These are phyloP conservation scores for Ustilago nuda DNA, from an alignment of 1,284 basidiomycete species.

Conservation along the genomic window DNA sequence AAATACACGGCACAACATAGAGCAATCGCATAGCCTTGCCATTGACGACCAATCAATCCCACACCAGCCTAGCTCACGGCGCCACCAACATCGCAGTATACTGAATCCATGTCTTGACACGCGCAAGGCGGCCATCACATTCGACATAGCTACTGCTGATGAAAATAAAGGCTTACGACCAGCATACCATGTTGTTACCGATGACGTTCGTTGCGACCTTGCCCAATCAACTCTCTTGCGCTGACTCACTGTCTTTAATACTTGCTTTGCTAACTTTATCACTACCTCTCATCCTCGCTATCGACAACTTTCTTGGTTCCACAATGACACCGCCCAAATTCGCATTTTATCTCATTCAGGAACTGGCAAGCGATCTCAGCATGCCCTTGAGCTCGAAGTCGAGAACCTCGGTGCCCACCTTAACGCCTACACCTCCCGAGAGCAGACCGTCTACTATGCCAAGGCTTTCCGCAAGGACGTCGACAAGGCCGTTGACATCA, in stretches of 20 bases:
- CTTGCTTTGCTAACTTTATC: not conserved
- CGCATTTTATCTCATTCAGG: slow-evolving; percentile 72
- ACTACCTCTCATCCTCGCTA: not conserved
- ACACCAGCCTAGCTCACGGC: no score
- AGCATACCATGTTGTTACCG: not conserved
- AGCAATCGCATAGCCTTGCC: not conserved
- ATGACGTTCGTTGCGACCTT: not conserved
- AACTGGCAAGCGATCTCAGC: slow-evolving; percentile 88
- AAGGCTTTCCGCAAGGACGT: slow-evolving; percentile 99
- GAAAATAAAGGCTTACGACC: not conserved
- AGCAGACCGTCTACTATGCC: slow-evolving; percentile 99
- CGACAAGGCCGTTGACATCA: slow-evolving; percentile 90
- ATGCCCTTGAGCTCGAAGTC: slow-evolving; percentile 93
- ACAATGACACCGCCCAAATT: not conserved
- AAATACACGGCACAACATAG: not conserved
- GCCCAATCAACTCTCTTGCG: not conserved
- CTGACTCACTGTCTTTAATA: not conserved
- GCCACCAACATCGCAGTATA: not conserved
- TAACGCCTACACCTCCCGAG: slow-evolving; percentile 97
- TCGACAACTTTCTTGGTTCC: not conserved
- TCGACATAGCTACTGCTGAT: no score
- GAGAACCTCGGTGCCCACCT: slow-evolving; percentile 98
- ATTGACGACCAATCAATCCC: not conserved
- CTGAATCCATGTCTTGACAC: no score
- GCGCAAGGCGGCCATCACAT: no score